Conservation (phyloP, 2,329 filamentous ascomycete species). For the Ramularia endophylla region DNA sequence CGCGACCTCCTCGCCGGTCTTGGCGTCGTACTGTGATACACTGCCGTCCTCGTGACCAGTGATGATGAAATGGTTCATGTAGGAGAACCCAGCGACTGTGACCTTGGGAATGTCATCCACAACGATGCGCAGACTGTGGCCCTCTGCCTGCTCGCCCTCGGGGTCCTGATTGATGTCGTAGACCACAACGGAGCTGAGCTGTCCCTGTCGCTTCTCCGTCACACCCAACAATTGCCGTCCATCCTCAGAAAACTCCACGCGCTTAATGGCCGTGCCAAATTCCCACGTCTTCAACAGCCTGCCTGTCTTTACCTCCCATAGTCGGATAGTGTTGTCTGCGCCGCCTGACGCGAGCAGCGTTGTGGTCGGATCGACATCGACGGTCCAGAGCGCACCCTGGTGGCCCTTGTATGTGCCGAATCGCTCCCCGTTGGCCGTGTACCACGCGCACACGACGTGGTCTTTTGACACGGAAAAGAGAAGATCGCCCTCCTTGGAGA, state of each 20-base stretch:
- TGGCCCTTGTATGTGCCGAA: conserved; percentile 96
- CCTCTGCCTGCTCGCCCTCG: conserved; percentile 75
- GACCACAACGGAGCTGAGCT: conserved; percentile 88
- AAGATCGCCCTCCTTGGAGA: conserved; percentile 91
- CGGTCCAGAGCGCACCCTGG: conserved; percentile 96
- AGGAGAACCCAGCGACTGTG: conserved; percentile 95
- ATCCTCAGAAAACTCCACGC: conserved; percentile 95
- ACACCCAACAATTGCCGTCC: conserved; percentile 85
- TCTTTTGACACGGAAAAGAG: conserved; percentile 96
- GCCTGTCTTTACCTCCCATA: conserved; percentile 94
- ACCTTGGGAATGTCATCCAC: conserved; percentile 90
- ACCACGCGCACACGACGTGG: conserved; percentile 96
- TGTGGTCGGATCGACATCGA: conserved; percentile 90
- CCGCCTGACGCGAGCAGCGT: conserved; percentile 90
- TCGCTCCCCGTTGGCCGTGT: conserved; percentile 94
- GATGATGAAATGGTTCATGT: conserved; percentile 91
- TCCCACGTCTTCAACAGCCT: conserved; percentile 96
- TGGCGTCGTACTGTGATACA: conserved; percentile 83
- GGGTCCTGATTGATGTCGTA: conserved; percentile 82
- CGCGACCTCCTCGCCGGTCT: conserved; percentile 77
- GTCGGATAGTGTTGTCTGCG: conserved; percentile 94
- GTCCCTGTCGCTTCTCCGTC: conserved; percentile 98
- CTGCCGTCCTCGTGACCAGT: conserved; percentile 95
- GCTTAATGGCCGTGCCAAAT: conserved; percentile 93
- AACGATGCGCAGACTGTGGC: conserved; percentile 79